Evolutionary conservation across 2,329 filamentous ascomycete species (phyloP), one percentile per base, ranked within the genome.

Genomic region (Penicillium sp.): DNA sequence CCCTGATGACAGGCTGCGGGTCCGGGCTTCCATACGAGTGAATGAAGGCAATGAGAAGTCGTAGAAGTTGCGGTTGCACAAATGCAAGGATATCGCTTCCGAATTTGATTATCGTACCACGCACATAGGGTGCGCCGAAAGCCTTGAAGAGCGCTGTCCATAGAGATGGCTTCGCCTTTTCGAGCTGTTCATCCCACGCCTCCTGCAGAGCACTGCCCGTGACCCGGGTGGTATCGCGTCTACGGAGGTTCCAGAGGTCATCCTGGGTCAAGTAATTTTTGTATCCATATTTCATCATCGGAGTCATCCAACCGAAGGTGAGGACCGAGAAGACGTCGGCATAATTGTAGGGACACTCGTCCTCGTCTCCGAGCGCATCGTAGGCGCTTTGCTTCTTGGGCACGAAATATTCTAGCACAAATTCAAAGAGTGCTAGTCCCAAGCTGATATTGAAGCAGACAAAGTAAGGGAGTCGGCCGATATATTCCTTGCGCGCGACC

Each of bases 291-390:
- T 87, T 92, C 94, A 99, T 99, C 84, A 99, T 79, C 0, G 94
- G 92, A 0, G 94, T 97, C 93, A 99, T 97, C 94, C 94, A 99
- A 53, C 89, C 88, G 74, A 99, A 99, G 0, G 93, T 96, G 44
- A 99, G 82, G 49, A 90, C 85, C 4, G 93, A 96, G 76, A 99
- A 99, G 50, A 97, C 81, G 58, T 93, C 92, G 13, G 94, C 92
- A 72, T 96, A 96, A 75, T 97, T 92, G 60, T 90, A 86, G 0
- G 81, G 81, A 59, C 86, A 89, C 73, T 89, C 87, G 63, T 89
- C 85, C 55, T 76, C 75, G 57, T 87, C 84, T 7, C 85, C 86
- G 47, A 89, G 72, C 6, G 85, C 85, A 70, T 88, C 83, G 69
- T 89, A 89, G 44, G 80, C 84, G 64, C 85, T 89, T 57, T 86